Evolutionary conservation across 176 grass and related monocot genomes (phyloP).

Genomic region (maize (Zea mays)): DNA sequence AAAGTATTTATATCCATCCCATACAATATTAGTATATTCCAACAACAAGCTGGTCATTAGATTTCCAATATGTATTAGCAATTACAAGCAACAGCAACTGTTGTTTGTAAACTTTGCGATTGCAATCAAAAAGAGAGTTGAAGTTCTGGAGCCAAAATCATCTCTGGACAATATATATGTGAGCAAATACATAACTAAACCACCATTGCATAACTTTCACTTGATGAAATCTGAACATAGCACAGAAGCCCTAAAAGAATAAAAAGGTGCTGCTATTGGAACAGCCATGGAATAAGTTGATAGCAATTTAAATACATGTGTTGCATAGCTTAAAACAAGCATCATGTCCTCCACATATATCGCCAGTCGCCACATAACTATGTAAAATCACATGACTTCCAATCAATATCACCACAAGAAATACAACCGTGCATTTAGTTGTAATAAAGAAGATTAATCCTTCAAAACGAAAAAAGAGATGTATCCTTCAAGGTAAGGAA

Average conservation of each 20-base stretch:
- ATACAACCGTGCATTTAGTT: neutral
- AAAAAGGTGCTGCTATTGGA: neutral
- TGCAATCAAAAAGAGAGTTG: neutral
- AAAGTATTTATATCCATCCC: neutral
- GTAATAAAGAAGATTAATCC: neutral
- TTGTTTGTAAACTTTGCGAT: neutral
- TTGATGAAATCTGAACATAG: neutral
- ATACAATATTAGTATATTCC: neutral
- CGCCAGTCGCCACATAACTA: neutral
- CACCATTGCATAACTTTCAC: neutral
- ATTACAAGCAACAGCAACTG: neutral
- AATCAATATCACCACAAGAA: neutral
- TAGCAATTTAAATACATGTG: neutral
- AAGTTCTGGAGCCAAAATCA: neutral
- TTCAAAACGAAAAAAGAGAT: neutral
- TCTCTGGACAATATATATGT: neutral
- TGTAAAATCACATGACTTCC: neutral
- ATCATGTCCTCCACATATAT: conserved; percentile 1
- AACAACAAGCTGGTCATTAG: neutral
- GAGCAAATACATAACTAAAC: neutral
- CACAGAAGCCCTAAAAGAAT: neutral
- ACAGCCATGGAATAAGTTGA: neutral
- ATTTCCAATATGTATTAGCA: neutral
- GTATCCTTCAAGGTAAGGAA: neutral
- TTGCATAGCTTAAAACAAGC: neutral